Base-by-base conservation (phyloP, 1,284 basidiomycete species). In the Moesziomyces antarcticus region DNA sequence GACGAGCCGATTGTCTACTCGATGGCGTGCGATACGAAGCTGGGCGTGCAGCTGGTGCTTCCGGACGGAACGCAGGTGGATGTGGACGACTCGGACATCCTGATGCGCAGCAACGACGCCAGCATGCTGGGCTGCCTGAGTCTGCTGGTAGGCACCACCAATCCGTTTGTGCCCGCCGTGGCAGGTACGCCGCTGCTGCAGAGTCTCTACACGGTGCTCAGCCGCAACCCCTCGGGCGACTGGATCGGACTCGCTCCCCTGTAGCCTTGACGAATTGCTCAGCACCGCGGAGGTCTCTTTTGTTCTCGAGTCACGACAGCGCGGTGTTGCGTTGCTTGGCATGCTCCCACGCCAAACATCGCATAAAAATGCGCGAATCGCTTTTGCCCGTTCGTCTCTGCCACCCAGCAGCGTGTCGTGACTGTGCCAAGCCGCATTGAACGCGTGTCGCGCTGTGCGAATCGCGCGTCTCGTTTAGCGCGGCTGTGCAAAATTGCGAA, bases 81-180 rank as follows among this genome's bases (percentile, higher is more conserved):
- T 4, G 45, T 72, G 9, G 41, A 49, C 21, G 69, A 72, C 40
- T 33, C 56, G 41, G 61, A 61, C 22, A 50, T 72, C 20, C 45
- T 72, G 55, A 66, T 72, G 62, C 33, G 61, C 51, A 72, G 69
- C 69, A 62, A 66, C 42, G 69, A 72, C 45, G n/a, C 55, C 20
- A 57, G 24, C 18, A 66, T 49, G 62, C 63, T 63, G 1, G 69
- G 69, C 14, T 72, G 69, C 46, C 27, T 72, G 20, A 66, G 62
- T 27, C 33, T 72, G 37, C 43, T 66, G 18, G 57, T 72, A 4
- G 69, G 62, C 2, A 65, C 62, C 9, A 66, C 69, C 11, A 62
- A 62, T 13, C 63, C 63, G 10, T 66, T 66, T 33, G 13, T 58
- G 25, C 69, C 69, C 9, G 40, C 58, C 3, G 69, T 72, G n/a